Evolutionary conservation across 768 basidiomycete species (phyloP).

Genomic region (Ramaria sp.): DNA sequence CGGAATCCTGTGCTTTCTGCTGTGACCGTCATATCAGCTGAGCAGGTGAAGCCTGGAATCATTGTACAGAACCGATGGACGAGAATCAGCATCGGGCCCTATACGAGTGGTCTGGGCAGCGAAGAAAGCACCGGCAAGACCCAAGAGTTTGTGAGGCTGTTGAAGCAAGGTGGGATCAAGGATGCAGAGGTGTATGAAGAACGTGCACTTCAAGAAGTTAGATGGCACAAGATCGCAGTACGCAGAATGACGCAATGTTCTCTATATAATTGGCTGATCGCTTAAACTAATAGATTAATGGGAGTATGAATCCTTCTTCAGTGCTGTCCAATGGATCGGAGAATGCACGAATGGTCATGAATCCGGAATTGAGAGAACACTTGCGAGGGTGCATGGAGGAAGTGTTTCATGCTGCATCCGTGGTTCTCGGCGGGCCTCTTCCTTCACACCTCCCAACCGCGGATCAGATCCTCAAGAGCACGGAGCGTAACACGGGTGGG

Average conservation of each 20-base stretch:
- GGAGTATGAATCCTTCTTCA: constrained; percentile 19
- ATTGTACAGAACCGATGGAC: constrained; percentile 22
- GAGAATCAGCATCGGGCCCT: constrained; percentile 19
- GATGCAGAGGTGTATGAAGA: constrained; percentile 19
- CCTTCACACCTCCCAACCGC: constrained; percentile 16
- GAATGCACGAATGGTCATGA: constrained; percentile 17
- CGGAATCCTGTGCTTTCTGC: constrained; percentile 16
- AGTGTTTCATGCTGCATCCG: constrained; percentile 15
- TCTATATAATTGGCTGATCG: not conserved
- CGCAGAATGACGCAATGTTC: not conserved
- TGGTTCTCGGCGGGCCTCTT: constrained; percentile 16
- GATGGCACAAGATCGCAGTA: constrained; percentile 23
- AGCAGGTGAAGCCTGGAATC: constrained; percentile 17
- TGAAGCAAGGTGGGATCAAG: constrained; percentile 17
- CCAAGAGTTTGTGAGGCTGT: constrained; percentile 12
- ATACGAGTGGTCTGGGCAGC: constrained; percentile 7
- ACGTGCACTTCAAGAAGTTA: constrained; percentile 17
- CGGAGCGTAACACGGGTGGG: constrained; percentile 15
- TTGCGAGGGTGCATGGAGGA: constrained; percentile 19
- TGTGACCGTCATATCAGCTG: constrained; percentile 20
- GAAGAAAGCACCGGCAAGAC: constrained; percentile 9
- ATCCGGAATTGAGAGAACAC: constrained; percentile 15
- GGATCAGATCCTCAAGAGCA: constrained; percentile 16
- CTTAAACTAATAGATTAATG: constrained; percentile 13
- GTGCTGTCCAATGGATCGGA: constrained; percentile 18